Evolutionary conservation across 2,329 filamentous ascomycete species (phyloP).

Genomic region (Aureobasidium sp.): DNA sequence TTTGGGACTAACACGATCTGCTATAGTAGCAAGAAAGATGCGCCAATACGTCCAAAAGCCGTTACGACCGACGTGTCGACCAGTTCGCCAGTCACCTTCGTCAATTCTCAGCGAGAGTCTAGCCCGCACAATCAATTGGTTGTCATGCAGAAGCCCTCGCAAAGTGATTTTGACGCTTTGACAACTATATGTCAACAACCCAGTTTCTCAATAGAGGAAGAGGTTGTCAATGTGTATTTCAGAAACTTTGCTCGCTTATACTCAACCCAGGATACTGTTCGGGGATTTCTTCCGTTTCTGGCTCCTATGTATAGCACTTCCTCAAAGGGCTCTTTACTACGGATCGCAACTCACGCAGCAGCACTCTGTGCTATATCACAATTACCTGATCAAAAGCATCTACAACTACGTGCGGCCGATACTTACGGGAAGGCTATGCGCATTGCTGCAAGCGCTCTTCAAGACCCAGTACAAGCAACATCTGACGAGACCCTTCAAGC

Average conservation of each 20-base stretch:
- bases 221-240: conserved; percentile 12
- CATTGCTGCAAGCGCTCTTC: conserved; percentile 44
- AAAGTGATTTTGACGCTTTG: conserved; percentile 32
- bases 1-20: neutral
- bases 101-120: neutral
- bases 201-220: conserved; percentile 7
- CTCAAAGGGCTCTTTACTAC: neutral
- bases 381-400: neutral
- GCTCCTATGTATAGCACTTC: conserved; percentile 6
- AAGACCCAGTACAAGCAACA: conserved; percentile 43
- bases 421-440: conserved; percentile 12
- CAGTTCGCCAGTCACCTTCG: too few species aligned
- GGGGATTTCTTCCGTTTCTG: conserved; percentile 10
- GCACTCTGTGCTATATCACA: conserved; percentile 16
- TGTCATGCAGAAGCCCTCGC: neutral
- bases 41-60: neutral
- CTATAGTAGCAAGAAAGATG: neutral
- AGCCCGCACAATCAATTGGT: neutral
- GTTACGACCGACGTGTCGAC: neutral
- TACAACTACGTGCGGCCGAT: neutral
- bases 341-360: conserved; percentile 5
- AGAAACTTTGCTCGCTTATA: conserved; percentile 8
- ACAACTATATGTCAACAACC: conserved; percentile 41
- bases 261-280: neutral
- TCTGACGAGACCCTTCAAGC: conserved; percentile 54